Conservation (phyloP, 2,329 filamentous ascomycete genomes). For the Stromatinia cepivora region DNA sequence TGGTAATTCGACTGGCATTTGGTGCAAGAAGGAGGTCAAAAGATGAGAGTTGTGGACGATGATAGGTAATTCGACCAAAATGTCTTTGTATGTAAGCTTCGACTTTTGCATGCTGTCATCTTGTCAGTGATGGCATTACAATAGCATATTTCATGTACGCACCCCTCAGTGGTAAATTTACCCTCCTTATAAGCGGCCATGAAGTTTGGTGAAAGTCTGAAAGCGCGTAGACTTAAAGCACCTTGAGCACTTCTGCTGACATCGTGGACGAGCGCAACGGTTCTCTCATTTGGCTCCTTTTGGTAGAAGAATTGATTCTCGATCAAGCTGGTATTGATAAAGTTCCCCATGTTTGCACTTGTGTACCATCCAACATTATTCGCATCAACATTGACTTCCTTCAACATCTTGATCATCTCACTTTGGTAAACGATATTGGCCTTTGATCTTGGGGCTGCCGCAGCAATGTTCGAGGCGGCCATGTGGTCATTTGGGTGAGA, state of each 20-base stretch:
- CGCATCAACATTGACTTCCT: conserved; percentile 97
- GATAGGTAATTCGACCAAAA: conserved; percentile 86
- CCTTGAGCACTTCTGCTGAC: conserved; percentile 94
- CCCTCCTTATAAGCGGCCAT: conserved; percentile 90
- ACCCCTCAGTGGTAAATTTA: conserved; percentile 97
- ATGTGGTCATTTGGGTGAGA: conserved; percentile 68
- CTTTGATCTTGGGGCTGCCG: conserved; percentile 89
- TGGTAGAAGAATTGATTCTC: conserved; percentile 99
- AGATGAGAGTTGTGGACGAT: conserved; percentile 96
- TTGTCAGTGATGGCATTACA: conserved; percentile 24
- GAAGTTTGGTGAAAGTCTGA: conserved; percentile 83
- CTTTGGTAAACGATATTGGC: conserved; percentile 84
- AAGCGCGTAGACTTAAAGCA: conserved; percentile 83
- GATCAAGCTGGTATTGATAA: conserved; percentile 90
- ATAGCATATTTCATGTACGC: conserved; percentile 43
- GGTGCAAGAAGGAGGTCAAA: conserved; percentile 91
- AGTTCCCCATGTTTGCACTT: conserved; percentile 98
- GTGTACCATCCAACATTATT: conserved; percentile 99
- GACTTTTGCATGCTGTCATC: conserved; percentile 80
- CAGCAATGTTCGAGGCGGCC: conserved; percentile 70
- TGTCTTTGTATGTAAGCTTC: conserved; percentile 89
- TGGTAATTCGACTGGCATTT: conserved; percentile 70
- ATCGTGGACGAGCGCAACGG: conserved; percentile 89
- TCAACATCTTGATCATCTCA: conserved; percentile 95
- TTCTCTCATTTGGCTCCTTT: conserved; percentile 82